Evolutionary conservation across 441 rosid species (phyloP).

Genomic region (Populus hybrid): DNA sequence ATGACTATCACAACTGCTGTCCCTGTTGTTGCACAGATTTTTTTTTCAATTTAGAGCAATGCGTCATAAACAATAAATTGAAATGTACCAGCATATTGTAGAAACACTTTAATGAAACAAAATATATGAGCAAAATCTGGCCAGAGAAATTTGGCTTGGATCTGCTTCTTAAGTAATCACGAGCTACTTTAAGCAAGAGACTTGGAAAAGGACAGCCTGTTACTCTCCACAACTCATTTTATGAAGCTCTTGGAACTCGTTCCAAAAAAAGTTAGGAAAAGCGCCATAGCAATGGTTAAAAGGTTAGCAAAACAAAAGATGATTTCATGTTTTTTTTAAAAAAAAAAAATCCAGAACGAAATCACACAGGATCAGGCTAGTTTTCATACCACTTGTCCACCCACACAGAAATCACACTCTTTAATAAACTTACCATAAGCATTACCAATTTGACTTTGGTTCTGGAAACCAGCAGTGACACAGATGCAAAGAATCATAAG

Average conservation of each 20-base stretch:
- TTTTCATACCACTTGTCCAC: background rate
- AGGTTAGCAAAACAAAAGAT: no score
- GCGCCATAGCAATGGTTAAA: no score
- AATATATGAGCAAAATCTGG: background rate
- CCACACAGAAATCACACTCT: background rate
- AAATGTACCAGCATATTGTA: no score
- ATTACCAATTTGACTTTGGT: slow-evolving; percentile 90
- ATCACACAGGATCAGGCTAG: background rate
- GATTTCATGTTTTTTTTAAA: no score
- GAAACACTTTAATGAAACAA: background rate
- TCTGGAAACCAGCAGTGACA: slow-evolving; percentile 85
- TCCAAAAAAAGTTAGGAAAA: no score
- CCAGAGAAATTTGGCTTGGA: background rate
- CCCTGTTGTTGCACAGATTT: slow-evolving; percentile 40
- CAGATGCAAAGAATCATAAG: slow-evolving; percentile 94
- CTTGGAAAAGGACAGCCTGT: no score
- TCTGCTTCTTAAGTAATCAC: background rate
- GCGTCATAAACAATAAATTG: background rate
- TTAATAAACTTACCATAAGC: slow-evolving; percentile 68
- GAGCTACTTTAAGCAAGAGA: no score
- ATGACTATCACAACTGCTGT: slow-evolving; percentile 88
- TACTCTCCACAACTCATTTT: no score
- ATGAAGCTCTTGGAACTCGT: no score
- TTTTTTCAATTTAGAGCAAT: background rate
- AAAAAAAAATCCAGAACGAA: no score